Base-by-base conservation (phyloP, 2,329 filamentous ascomycete genomes). In the Raffaelea arxii region DNA sequence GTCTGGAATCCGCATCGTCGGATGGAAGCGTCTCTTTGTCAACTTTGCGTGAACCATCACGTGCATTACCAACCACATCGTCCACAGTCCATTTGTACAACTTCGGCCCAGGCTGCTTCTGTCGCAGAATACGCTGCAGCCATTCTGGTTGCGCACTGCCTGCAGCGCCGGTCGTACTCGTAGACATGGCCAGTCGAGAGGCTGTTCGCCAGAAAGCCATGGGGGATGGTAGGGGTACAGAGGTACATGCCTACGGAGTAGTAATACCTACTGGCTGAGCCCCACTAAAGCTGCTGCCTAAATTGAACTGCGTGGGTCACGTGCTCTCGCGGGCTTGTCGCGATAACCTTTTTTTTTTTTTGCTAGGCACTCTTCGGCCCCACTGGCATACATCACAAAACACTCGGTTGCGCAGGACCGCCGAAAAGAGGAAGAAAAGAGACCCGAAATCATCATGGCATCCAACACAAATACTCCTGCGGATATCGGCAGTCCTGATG, bases 1-100 rank as follows among this genome's bases (percentile, higher is more conserved):
- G 74, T n/a, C 59, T n/a, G n/a, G n/a, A 59, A 2, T 5, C 23
- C 2, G 36, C 36, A 25, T 48, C 35, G 2, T 30, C 40, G 30
- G 25, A 16, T 21, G 32, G 42, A 4, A 3, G 16, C 21, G 23
- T 44, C 18, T 4, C 14, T 7, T 18, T 32, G 11, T 37, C 35
- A 37, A 18, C 7, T 37, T 11, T 37, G 35, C 11, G 6, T 37
- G 35, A 9, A 14, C 10, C 6, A 18, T 16, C 14, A 1, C 14
- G 4, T 4, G 6, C 23, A 2, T 23, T 39, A 14, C 23, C 22
- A 4, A 3, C 10, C n/a, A 49, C 36, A 25, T 51, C 49, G 11
- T 46, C 43, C 2, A 43, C 22, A 1, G 47, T 46, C 50, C 47
- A 51, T 11, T 46, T 43, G 46, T 51, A 53, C 19, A 52, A 41